A percentile compares a stretch with the other conserved stretches of the same genome.
These are phyloP conservation scores for Arabidopsis hybrid DNA, from an alignment of 441 rosid species.

Conservation along the genomic window DNA sequence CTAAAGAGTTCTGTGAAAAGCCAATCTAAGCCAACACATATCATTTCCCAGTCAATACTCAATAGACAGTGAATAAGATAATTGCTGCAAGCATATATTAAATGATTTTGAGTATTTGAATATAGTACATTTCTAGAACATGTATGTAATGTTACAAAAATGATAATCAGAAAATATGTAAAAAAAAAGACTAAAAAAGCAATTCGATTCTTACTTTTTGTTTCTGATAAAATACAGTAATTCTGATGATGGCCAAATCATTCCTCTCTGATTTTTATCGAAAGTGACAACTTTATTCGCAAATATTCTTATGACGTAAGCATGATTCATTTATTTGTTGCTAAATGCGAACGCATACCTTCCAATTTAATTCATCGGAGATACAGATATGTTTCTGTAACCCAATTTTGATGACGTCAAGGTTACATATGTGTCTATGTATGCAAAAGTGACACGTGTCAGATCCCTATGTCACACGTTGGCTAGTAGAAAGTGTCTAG, in stretches of 20 bases:
- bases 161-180: too few relatives aligned
- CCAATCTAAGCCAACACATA: too few relatives aligned
- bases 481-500: constrained; percentile 17
- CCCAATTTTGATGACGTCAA: constrained; percentile 30
- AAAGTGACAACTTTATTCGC: constrained; percentile 20
- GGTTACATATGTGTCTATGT: constrained; percentile 39
- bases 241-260: constrained; percentile 42
- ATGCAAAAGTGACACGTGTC: constrained; percentile 40
- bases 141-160: too few relatives aligned
- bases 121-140: too few relatives aligned
- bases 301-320: constrained; percentile 19
- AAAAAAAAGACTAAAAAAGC: background rate
- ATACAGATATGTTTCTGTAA: background rate
- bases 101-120: too few relatives aligned
- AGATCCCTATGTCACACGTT: constrained; percentile 27
- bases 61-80: too few relatives aligned
- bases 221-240: constrained; percentile 21
- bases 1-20: background rate
- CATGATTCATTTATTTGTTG: constrained; percentile 26
- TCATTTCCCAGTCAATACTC: too few relatives aligned
- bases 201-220: constrained; percentile 19
- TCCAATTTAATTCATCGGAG: background rate
- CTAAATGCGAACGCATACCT: background rate
- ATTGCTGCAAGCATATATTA: too few relatives aligned
- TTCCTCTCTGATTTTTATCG: constrained; percentile 11